Evolutionary conservation across 805 yeast genomes (phyloP).

Genomic region (Metschnikowia similis): DNA sequence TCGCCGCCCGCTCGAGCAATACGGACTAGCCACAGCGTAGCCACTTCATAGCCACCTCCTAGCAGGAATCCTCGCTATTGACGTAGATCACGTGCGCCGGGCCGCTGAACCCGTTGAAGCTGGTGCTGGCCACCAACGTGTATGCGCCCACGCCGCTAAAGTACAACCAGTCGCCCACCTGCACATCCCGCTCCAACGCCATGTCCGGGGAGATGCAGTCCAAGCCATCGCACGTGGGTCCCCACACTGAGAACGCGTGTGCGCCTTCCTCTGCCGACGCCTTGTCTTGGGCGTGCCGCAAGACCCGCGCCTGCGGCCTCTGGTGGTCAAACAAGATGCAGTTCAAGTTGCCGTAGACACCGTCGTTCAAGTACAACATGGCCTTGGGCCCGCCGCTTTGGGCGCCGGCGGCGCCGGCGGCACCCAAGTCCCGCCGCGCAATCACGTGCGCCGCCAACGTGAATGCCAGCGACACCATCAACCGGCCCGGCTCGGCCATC

Average conservation of each 20-base stretch:
- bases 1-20: neutral
- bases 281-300: slow-evolving; percentile 25
- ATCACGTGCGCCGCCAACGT: slow-evolving; percentile 80
- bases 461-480: slow-evolving; percentile 79
- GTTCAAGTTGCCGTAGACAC: slow-evolving; percentile 93
- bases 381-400: slow-evolving; percentile 11
- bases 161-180: slow-evolving; percentile 89
- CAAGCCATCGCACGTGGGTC: slow-evolving; percentile 97
- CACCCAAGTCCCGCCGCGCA: slow-evolving; percentile 60
- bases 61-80: slow-evolving; percentile 5
- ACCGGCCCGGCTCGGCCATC: slow-evolving; percentile 94
- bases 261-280: slow-evolving; percentile 20
- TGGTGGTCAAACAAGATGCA: slow-evolving; percentile 93
- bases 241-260: slow-evolving; percentile 76
- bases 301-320: slow-evolving; percentile 62
- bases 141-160: slow-evolving; percentile 86
- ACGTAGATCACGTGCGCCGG: slow-evolving; percentile 61
- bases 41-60: too few relatives aligned
- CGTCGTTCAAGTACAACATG: slow-evolving; percentile 89
- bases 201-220: slow-evolving; percentile 68
- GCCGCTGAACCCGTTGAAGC: slow-evolving; percentile 83
- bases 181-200: slow-evolving; percentile 53
- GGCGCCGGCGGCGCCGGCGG: neutral
- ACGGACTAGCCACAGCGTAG: neutral
- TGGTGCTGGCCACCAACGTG: slow-evolving; percentile 87